Base-by-base conservation (phyloP, 140 eudicot genomes). In the Flaveria floridana region DNA sequence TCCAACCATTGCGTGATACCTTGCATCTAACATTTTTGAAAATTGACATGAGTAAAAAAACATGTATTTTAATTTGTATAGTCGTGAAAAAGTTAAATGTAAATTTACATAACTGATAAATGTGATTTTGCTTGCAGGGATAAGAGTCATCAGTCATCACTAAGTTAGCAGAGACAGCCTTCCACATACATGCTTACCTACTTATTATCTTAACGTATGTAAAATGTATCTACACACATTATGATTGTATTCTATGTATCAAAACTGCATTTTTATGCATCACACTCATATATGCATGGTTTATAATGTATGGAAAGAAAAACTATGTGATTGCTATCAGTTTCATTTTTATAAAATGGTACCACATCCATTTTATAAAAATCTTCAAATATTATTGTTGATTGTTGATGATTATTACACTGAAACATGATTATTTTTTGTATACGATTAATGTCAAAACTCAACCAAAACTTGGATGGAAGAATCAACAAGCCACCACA, bases 51-150 rank as follows among this genome's bases (percentile, higher is more conserved):
- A 34, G 41, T 34, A 34, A 6, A 5, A 34, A 34, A 34, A 34
- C 41, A 34, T 6, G 41, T 34, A 3, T 34, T 34, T 34, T 34
- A 3, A 34, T 3, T 30, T 30, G 37, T 3, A 30, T 30, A 30
- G 37, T 30, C 37, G 5, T 30, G 37, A 30, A 30, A 30, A 30
- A 30, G 5, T 3, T 30, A 3, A 3, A 30, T 25, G 69, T 10
- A 59, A 58, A 9, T 51, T 74, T 48, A 3, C 42, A 6, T 15
- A 55, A 53, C 50, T 76, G 8, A 67, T 76, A 5, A 65, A 42
- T 76, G 57, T 76, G 37, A 25, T 39, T 56, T 68, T 76, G 20
- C 75, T 55, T 76, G 80, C 42, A 76, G 80, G 68, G 75, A 44
- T 68, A 16, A 41, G 65, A 30, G 66, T 12, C 16, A 11, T 68